Evolutionary conservation across 2,329 filamentous ascomycete species (phyloP), one percentile per base, ranked within the genome.

Genomic region (Aureobasidium leucospermi): DNA sequence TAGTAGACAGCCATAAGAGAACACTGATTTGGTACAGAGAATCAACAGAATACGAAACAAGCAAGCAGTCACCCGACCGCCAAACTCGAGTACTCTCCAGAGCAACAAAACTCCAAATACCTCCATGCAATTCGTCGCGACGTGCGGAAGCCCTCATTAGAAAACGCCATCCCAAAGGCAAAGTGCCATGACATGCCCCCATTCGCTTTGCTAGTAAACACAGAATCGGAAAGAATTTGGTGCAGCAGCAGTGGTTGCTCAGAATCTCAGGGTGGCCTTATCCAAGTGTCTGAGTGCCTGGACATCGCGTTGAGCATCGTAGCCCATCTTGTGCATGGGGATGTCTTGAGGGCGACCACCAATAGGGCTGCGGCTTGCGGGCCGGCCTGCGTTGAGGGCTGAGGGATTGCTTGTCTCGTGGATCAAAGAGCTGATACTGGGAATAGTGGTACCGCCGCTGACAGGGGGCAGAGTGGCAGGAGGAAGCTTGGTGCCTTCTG

Each of bases 341-440:
- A 73, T 72, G 61, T 73, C 71, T 48, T 70, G 69, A 38, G 70
- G 62, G 23, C 67, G 64, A 4, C 65, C 65, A 31, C 63, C 62
- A 15, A 52, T 60, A 0, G 71, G 69, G 53, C 67, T 72, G 31
- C 65, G 64, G 60, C 70, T 72, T 59, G 64, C 19, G 62, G 66
- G 43, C 65, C 66, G 52, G 7, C 28, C 57, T 9, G 56, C 0
- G 28, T 53, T 53, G 32, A 41, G 55, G 4, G 58, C 28, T 11
- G 19, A 16, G 9, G 38, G 38, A 13, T 48, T 48, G 60, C 63
- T 13, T 52, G 61, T 60, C 45, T 55, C 55, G 31, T 62, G 46
- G 58, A 78, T 73, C 62, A 78, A 71, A 10, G 79, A 70, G 15
- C 72, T 77, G 60, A 84, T 82, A 63, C 78, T 81, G 8, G 83